These are phyloP conservation scores for Lodderomyces pseudojiufengensis DNA, from an alignment of 1,139 yeast species.

Conservation along the genomic window DNA sequence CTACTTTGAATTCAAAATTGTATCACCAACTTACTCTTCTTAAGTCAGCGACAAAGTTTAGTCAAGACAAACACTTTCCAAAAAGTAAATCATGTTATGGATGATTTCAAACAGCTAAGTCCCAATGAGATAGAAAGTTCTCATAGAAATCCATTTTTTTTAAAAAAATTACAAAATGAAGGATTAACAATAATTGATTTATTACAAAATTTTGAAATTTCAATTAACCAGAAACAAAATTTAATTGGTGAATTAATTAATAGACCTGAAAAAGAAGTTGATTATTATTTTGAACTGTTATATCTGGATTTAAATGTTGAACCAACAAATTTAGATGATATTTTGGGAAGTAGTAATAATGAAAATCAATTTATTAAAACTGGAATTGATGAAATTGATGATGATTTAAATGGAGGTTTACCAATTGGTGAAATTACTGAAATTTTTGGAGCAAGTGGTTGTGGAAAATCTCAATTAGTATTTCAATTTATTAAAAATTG, in stretches of 20 bases:
- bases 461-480: conserved; percentile 78
- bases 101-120: conserved; percentile 24
- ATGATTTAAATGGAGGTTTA: conserved; percentile 65
- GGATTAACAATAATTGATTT: conserved; percentile 27
- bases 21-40: too few species aligned
- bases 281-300: conserved; percentile 26
- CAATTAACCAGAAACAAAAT: conserved; percentile 20
- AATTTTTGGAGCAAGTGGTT: conserved; percentile 77
- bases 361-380: conserved; percentile 39
- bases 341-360: conserved; percentile 3
- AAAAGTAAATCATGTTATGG: conserved; percentile 17
- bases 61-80: too few species aligned
- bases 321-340: conserved; percentile 10
- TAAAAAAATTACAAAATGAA: conserved; percentile 14
- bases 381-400: conserved; percentile 59
- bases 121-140: conserved; percentile 13
- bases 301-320: conserved; percentile 6
- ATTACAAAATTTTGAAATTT: conserved; percentile 13
- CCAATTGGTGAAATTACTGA: conserved; percentile 68
- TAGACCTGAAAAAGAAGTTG: conserved; percentile 47
- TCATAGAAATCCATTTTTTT: conserved; percentile 17
- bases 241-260: conserved; percentile 42
- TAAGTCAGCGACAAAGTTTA: too few species aligned
- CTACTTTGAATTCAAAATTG: too few species aligned
- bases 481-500: conserved; percentile 49